Base-by-base conservation (phyloP, 2,329 filamentous ascomycete genomes). In the Paracoccidioides lutzii region DNA sequence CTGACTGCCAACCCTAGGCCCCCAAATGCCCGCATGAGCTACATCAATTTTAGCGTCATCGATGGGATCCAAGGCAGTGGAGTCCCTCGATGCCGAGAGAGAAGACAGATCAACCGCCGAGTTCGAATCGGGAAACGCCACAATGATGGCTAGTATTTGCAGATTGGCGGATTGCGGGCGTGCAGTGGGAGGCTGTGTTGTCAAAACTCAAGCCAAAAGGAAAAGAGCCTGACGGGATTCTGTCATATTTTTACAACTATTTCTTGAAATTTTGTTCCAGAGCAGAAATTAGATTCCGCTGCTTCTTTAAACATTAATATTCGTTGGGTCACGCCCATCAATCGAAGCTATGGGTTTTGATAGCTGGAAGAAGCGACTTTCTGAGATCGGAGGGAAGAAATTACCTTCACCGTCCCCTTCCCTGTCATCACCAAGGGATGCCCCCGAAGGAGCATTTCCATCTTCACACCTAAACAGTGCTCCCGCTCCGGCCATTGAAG, bases 281-380 rank as follows among this genome's bases (percentile, higher is more conserved):
- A 22, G 12, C n/a, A n/a, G 22, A n/a, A 35, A 49, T 49, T 37
- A n/a, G 7, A 15, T 37, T 35, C 30, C 37, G 22, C 46, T 22
- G 14, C n/a, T 49, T 9, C 33, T n/a, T 14, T 22, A 2, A 49
- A 12, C 46, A 37, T 32, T 10, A 4, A 32, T 15, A 12, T 22
- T 40, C 48, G 6, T 15, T 42, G 22, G 12, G 5, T 52, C 15
- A 5, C 22, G 4, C 8, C 5, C 22, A 41, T 32, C 15, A n/a
- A 8, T 8, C 37, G 2, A n/a, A 2, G 32, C 12, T 28, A 53
- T 53, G 52, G 41, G 41, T n/a, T 45, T 53, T 44, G 52, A 53
- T 37, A 53, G 14, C 10, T 53, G 40, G 40, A 53, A 45, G 41
- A 53, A 53, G 32, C 52, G 52, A 15, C 52, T 53, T 30, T 53